Percentiles rank a stretch among this genome's conserved stretches.
Evolutionary conservation across 768 basidiomycete species (phyloP).

Genomic region (Clavaria fumosa): DNA sequence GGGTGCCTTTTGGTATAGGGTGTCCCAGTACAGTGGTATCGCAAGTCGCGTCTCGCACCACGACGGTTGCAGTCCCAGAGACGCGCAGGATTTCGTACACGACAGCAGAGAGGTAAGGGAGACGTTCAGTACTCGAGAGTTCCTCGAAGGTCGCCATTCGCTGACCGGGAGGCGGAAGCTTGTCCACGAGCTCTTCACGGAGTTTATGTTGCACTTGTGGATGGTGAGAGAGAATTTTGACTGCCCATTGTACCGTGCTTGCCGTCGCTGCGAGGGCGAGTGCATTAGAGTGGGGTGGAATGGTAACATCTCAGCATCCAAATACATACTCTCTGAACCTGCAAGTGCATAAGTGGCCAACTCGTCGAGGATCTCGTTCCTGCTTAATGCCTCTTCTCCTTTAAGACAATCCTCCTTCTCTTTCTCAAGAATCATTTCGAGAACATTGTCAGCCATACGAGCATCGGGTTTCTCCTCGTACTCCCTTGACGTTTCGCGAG

Average conservation of each 20-base stretch:
- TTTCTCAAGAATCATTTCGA: no score
- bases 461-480: neutral
- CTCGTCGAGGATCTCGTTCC: conserved; percentile 1
- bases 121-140: no score
- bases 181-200: neutral
- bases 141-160: no score
- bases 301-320: neutral
- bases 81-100: no score
- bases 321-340: conserved; percentile 1
- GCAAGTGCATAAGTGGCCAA: no score
- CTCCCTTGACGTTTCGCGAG: neutral
- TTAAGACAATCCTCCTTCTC: no score
- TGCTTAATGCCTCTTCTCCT: neutral
- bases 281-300: neutral
- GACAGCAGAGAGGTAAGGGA: no score
- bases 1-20: neutral
- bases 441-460: no score
- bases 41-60: neutral
- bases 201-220: conserved; percentile 1
- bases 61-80: neutral
- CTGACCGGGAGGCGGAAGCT: conserved; percentile 1
- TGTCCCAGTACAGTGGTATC: neutral
- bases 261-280: neutral
- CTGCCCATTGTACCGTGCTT: neutral
- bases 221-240: no score